These are phyloP conservation scores for Tremellales sp. DNA, from an alignment of 1,284 basidiomycete genomes.

Conservation along the genomic window DNA sequence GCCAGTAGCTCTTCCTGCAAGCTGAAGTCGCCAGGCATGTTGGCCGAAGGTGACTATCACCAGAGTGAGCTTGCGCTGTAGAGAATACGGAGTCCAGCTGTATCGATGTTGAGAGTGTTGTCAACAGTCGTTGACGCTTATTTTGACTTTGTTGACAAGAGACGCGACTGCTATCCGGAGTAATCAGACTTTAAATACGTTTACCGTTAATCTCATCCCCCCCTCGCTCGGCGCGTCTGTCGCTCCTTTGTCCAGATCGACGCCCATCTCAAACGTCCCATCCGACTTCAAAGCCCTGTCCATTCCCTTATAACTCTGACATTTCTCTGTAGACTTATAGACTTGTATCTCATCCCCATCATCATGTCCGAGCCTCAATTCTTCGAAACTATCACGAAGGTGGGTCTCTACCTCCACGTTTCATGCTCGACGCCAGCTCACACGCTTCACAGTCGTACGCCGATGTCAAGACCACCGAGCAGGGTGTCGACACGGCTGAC, in stretches of 20 bases:
- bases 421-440: neutral
- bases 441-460: constrained; percentile 73
- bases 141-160: neutral
- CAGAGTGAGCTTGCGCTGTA: neutral
- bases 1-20: constrained; percentile 69
- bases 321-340: too few relatives aligned
- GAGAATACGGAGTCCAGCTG: neutral
- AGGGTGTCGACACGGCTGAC: constrained; percentile 78
- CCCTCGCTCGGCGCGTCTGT: neutral
- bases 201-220: neutral
- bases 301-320: too few relatives aligned
- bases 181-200: too few relatives aligned
- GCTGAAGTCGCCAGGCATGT: constrained; percentile 56
- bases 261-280: too few relatives aligned
- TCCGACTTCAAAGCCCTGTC: too few relatives aligned
- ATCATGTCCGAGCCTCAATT: constrained; percentile 69
- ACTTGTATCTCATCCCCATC: neutral
- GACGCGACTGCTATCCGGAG: neutral
- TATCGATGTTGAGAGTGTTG: neutral
- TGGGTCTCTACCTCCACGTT: constrained; percentile 37
- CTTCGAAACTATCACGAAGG: constrained; percentile 76
- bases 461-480: constrained; percentile 80
- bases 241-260: neutral
- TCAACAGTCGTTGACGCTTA: neutral
- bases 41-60: too few relatives aligned